Evolutionary conservation across 768 basidiomycete species (phyloP).

Genomic region (Mycena albidolilacea): DNA sequence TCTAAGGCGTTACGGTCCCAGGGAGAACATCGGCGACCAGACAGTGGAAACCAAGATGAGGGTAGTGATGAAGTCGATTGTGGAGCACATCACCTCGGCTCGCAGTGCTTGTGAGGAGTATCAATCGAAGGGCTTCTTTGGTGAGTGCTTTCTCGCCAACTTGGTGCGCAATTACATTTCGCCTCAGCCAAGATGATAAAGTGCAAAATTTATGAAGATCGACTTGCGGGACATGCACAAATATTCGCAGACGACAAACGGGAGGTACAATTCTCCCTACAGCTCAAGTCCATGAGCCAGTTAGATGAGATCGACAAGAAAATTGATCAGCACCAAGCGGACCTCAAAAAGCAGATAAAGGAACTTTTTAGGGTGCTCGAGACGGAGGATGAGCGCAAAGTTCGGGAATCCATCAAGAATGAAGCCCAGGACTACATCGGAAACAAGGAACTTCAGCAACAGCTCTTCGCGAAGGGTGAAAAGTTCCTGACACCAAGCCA

Average conservation of each 20-base stretch:
- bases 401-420: neutral
- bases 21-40: neutral
- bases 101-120: neutral
- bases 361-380: no score
- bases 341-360: no score
- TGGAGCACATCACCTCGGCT: neutral
- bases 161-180: neutral
- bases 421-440: neutral
- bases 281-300: neutral
- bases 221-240: neutral
- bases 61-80: neutral
- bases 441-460: neutral
- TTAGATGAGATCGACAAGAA: neutral
- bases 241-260: slow-evolving; percentile 1
- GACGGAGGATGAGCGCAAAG: no score
- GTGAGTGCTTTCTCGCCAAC: neutral
- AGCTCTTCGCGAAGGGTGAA: neutral
- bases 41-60: neutral
- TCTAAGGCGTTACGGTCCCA: neutral
- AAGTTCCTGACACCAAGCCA: neutral
- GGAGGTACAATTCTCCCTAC: neutral
- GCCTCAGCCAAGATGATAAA: slow-evolving; percentile 1
- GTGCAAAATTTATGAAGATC: slow-evolving; percentile 5
- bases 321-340: neutral
- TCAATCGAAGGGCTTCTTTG: neutral